phyloP scores from a whole-genome alignment of 2,329 filamentous ascomycete genomes.

The Fusarium domesticum region DNA sequence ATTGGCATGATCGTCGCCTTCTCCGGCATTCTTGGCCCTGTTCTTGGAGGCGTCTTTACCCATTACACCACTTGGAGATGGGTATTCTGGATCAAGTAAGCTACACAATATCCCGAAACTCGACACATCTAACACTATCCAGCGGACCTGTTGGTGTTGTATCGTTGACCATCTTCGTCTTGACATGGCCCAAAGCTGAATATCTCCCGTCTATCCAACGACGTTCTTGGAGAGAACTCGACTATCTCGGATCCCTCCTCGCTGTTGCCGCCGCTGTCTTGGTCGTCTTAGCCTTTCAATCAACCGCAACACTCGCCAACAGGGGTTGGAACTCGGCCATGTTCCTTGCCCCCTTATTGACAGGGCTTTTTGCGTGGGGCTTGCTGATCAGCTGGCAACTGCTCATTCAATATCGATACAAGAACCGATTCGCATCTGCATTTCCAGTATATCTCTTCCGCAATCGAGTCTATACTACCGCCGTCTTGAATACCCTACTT shows the following conservation, averaged over 20 bases:
- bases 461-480: slow-evolving; percentile 44
- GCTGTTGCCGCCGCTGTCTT: slow-evolving; percentile 52
- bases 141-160: slow-evolving; percentile 51
- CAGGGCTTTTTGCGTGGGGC: slow-evolving; percentile 30
- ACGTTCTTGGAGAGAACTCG: slow-evolving; percentile 48
- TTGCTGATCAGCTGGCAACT: slow-evolving; percentile 31
- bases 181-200: slow-evolving; percentile 48
- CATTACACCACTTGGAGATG: slow-evolving; percentile 51
- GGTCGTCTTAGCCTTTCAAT: slow-evolving; percentile 58
- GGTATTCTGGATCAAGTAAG: slow-evolving; percentile 59
- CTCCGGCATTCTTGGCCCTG: slow-evolving; percentile 50
- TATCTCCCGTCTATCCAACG: slow-evolving; percentile 38
- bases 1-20: slow-evolving; percentile 49
- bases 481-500: slow-evolving; percentile 45
- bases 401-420: slow-evolving; percentile 24
- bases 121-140: slow-evolving; percentile 1
- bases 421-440: slow-evolving; percentile 36
- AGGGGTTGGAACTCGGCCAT: slow-evolving; percentile 43
- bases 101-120: background rate
- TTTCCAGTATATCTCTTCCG: slow-evolving; percentile 49
- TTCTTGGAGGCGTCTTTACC: slow-evolving; percentile 51
- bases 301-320: slow-evolving; percentile 37
- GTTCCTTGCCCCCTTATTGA: slow-evolving; percentile 33
- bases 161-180: slow-evolving; percentile 46
- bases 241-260: slow-evolving; percentile 52